Evolutionary conservation across 345 rosid species (phyloP).

Genomic region (Euphorbia pulcherrima): DNA sequence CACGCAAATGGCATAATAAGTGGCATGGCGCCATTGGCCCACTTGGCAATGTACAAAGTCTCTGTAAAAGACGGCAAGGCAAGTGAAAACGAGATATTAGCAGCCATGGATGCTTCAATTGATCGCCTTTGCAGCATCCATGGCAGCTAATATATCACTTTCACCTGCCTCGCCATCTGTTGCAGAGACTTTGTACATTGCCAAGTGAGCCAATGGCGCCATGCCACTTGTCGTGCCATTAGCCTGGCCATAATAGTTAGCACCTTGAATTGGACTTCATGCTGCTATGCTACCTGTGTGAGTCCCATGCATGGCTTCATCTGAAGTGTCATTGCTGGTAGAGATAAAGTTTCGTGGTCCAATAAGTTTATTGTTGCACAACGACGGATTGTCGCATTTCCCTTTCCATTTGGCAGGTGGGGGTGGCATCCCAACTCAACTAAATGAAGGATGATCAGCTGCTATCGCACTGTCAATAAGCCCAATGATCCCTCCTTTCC

Average conservation of each 20-base stretch:
- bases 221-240: slow-evolving; percentile 47
- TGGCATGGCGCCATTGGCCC: slow-evolving; percentile 35
- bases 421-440: slow-evolving; percentile 21
- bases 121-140: slow-evolving; percentile 57
- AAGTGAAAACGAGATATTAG: slow-evolving; percentile 49
- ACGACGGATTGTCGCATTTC: slow-evolving; percentile 13
- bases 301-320: slow-evolving; percentile 26
- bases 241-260: slow-evolving; percentile 30
- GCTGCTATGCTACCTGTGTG: slow-evolving; percentile 34
- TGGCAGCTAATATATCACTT: slow-evolving; percentile 55
- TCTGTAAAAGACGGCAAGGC: slow-evolving; percentile 37
- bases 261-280: slow-evolving; percentile 37
- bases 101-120: slow-evolving; percentile 58
- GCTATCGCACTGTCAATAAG: slow-evolving; percentile 20
- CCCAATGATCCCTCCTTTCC: slow-evolving; percentile 20
- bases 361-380: slow-evolving; percentile 22
- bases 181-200: slow-evolving; percentile 63
- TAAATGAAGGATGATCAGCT: slow-evolving; percentile 24
- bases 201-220: slow-evolving; percentile 46
- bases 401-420: slow-evolving; percentile 30
- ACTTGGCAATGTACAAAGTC: slow-evolving; percentile 58
- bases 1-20: slow-evolving; percentile 49
- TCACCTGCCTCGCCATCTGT: slow-evolving; percentile 27
- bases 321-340: background rate
- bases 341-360: slow-evolving; percentile 16